A percentile compares a stretch with the other conserved stretches of the same genome.
Evolutionary conservation across 495 filamentous ascomycete species (phyloP).

Genomic region (Glarea lozoyensis): DNA sequence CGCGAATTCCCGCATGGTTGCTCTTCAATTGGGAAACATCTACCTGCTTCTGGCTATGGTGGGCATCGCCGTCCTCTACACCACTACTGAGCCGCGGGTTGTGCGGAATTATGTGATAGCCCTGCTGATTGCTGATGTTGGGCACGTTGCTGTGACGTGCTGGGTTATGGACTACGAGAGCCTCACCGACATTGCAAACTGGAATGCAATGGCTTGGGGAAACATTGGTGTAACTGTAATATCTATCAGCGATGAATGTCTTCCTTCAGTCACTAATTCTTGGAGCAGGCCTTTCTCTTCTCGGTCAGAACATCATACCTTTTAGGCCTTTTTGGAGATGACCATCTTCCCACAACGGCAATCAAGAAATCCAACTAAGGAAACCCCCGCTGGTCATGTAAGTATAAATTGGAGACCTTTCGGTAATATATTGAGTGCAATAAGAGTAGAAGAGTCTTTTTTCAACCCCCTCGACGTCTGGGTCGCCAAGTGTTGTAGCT

Average conservation of each 20-base stretch:
- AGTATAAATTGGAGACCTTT: no score
- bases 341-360: background rate
- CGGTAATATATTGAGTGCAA: no score
- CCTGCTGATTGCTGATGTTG: conserved; percentile 57
- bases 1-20: conserved; percentile 28
- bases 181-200: conserved; percentile 44
- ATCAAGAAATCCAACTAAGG: conserved; percentile 1
- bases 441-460: no score
- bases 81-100: conserved; percentile 54
- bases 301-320: conserved; percentile 7
- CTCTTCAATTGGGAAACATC: conserved; percentile 49
- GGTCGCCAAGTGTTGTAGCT: no score
- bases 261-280: background rate
- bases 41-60: conserved; percentile 59
- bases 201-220: conserved; percentile 67
- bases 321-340: conserved; percentile 7
- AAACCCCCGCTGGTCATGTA: no score
- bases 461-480: no score
- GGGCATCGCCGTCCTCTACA: conserved; percentile 49
- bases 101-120: conserved; percentile 59
- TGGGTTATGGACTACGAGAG: conserved; percentile 46
- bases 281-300: conserved; percentile 5
- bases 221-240: conserved; percentile 58
- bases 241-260: background rate
- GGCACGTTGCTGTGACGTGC: conserved; percentile 57